Evolutionary conservation across 805 yeast genomes (phyloP), one percentile per base, ranked within the genome.

Genomic region (Geotrichum ghanense): DNA sequence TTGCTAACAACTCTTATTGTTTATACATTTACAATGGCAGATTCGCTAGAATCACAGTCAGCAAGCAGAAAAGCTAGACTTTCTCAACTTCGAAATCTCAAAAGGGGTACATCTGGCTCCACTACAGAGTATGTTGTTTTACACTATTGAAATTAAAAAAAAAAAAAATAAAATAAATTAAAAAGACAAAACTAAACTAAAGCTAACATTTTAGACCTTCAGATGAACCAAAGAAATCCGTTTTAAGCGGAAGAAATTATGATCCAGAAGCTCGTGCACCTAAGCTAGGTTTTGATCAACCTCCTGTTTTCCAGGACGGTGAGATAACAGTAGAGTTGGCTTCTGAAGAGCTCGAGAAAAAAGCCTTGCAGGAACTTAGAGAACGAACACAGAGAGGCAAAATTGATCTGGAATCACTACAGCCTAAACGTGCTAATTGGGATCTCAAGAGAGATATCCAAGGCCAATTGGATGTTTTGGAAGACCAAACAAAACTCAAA

Each of bases 401-500:
- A 19, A 48, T 60, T 10, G 56, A 58, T 17, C 40, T 58, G 25
- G 43, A 50, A 9, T 45, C 41, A 7, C 42, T 58, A 20, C 60
- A 57, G 40, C 62, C 64, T 3, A 55, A 58, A 24, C 40, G 57
- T 12, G 59, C 56, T 4, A 59, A 63, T 4, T 59, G 62, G 59
- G 73, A 64, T 57, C 54, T 69, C 58, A 67, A 60, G 50, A 54
- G 64, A 16, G 72, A 68, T 48, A 49, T 76, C 6, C 57, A 63
- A 26, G 64, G 61, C 0, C 65, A 68, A 34, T 44, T 73, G 43
- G 64, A 65, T 10, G 52, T 61, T 3, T 52, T 75, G n/a, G 62
- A 67, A 1, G 59, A 62, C 22, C 57, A 64, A 43, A 77, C 81
- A 0, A 69, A 74, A 41, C 59, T 56, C n/a, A 68, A 66, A 1